A percentile compares a stretch with the other conserved stretches of the same genome.
Evolutionary conservation across 1,139 yeast genomes (phyloP).

Genomic region (Debaryomycetaceae sp.): DNA sequence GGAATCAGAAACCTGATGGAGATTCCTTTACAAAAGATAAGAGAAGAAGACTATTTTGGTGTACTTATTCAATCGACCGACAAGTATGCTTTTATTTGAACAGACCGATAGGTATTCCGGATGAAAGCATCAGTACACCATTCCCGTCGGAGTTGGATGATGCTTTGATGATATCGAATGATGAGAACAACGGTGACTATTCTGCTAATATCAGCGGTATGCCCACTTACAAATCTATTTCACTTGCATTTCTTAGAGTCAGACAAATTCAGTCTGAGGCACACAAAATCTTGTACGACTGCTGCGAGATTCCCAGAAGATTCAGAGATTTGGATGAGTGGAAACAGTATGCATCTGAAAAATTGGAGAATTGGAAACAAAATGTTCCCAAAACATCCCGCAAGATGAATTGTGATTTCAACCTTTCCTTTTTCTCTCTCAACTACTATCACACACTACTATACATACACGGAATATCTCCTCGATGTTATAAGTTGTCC

Average conservation of each 20-base stretch:
- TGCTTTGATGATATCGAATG: constrained; percentile 45
- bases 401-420: constrained; percentile 74
- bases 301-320: constrained; percentile 64
- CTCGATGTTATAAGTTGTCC: constrained; percentile 56
- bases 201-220: constrained; percentile 24
- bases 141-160: constrained; percentile 79
- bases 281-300: constrained; percentile 67
- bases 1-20: constrained; percentile 19
- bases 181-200: constrained; percentile 19
- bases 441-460: constrained; percentile 77
- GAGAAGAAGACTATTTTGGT: constrained; percentile 83
- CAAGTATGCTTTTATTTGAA: constrained; percentile 72
- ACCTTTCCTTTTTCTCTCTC: constrained; percentile 61
- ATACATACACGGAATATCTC: constrained; percentile 73
- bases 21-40: constrained; percentile 63
- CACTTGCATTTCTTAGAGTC: constrained; percentile 63
- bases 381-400: constrained; percentile 53
- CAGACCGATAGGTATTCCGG: constrained; percentile 73
- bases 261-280: constrained; percentile 77
- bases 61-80: constrained; percentile 79
- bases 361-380: constrained; percentile 60
- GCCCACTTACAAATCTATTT: constrained; percentile 65
- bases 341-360: constrained; percentile 49
- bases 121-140: constrained; percentile 58
- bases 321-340: constrained; percentile 55